Percentiles rank a stretch among this genome's conserved stretches.
Evolutionary conservation across 176 grass and related monocot genomes (phyloP).

Genomic region (Avena insularis): DNA sequence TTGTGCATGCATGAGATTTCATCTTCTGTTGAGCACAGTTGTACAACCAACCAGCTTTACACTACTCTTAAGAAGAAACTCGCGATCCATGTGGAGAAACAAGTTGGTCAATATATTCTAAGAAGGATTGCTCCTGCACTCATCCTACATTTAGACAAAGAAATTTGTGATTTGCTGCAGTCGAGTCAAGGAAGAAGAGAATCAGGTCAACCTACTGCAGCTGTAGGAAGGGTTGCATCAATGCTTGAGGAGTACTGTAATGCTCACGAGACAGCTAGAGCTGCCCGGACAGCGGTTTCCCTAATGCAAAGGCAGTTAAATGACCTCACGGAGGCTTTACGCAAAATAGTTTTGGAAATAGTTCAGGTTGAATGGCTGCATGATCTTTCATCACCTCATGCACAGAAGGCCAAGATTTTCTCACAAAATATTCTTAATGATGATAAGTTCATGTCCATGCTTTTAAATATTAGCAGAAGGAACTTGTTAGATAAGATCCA

Average conservation of each 20-base stretch:
- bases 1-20: conserved; percentile 89
- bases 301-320: conserved; percentile 83
- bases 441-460: conserved; percentile 69
- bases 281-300: conserved; percentile 75
- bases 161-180: conserved; percentile 68
- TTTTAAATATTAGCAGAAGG: conserved; percentile 74
- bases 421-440: conserved; percentile 80
- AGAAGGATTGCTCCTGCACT: conserved; percentile 70
- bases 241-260: conserved; percentile 96
- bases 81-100: conserved; percentile 69
- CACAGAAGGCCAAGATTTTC: conserved; percentile 62
- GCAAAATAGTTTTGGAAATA: conserved; percentile 76
- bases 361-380: conserved; percentile 90
- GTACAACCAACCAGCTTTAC: conserved; percentile 81
- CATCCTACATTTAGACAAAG: conserved; percentile 66
- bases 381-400: conserved; percentile 73
- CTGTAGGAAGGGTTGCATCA: conserved; percentile 63
- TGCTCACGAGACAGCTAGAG: conserved; percentile 83
- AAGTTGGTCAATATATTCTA: conserved; percentile 64
- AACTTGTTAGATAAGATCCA: conserved; percentile 90
- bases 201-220: conserved; percentile 58
- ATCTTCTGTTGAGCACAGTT: conserved; percentile 76
- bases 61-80: conserved; percentile 86
- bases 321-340: conserved; percentile 79
- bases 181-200: conserved; percentile 60